These are phyloP conservation scores for Calvatia gigantea DNA, from an alignment of 768 basidiomycete genomes.

Conservation along the genomic window DNA sequence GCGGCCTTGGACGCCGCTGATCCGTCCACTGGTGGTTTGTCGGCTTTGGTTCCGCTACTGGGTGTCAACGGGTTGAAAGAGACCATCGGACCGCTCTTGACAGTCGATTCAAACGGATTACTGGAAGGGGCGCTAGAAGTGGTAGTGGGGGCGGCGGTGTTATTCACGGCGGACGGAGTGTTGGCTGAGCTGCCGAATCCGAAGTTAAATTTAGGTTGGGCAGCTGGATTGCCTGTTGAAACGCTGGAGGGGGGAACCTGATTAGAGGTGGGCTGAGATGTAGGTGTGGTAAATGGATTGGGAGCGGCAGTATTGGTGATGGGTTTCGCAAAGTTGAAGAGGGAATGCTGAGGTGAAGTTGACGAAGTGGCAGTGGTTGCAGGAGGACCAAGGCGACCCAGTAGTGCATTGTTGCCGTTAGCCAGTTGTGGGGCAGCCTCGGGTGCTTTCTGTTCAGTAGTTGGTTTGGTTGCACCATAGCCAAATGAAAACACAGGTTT, in stretches of 20 bases:
- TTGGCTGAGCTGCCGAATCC: conserved; percentile 15
- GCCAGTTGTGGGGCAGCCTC: background rate
- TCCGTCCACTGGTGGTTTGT: background rate
- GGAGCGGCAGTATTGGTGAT: conserved; percentile 5
- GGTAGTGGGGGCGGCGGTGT: conserved; percentile 3
- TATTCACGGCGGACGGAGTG: conserved; percentile 1
- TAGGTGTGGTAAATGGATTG: conserved; percentile 15
- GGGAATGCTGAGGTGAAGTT: background rate
- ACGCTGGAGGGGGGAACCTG: conserved; percentile 14
- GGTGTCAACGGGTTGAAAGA: conserved; percentile 5
- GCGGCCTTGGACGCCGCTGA: conserved; percentile 19
- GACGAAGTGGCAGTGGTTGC: conserved; percentile 1
- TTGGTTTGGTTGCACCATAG: conserved; percentile 6
- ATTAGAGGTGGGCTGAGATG: background rate
- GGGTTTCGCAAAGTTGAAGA: conserved; percentile 6
- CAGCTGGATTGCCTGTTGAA: conserved; percentile 19
- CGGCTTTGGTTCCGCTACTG: background rate
- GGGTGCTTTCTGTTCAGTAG: background rate
- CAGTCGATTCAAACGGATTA: background rate
- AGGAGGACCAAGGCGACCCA: conserved; percentile 6
- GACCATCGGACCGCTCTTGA: background rate
- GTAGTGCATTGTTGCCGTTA: background rate
- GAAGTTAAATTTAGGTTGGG: conserved; percentile 36
- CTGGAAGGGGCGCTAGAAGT: background rate
- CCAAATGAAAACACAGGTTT: conserved; percentile 22